Base-by-base conservation (phyloP, 2,329 filamentous ascomycete genomes). In the Monilinia fructicola region DNA sequence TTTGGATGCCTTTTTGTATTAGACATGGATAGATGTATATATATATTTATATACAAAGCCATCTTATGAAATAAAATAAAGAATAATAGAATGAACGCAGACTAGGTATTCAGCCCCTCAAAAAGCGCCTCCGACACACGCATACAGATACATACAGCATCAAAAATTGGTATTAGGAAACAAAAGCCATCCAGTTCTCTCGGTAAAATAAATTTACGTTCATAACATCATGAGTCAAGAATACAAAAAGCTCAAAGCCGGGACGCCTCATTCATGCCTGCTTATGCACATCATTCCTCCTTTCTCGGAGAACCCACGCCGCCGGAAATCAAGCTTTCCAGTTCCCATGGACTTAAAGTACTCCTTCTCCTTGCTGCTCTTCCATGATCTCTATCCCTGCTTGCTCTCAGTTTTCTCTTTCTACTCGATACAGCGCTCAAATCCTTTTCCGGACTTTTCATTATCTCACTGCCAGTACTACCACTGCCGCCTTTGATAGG, bases 281-380 rank as follows among this genome's bases (percentile, higher is more conserved):
- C 18, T 10, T n/a, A 35, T 28, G 46, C 26, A 56, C 31, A 31
- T 38, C 55, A 58, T 54, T 59, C 44, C 35, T 54, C 64, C 52
- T 66, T 62, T 18, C 26, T 53, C 18, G 65, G 60, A n/a, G 65
- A 67, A 26, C 53, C 53, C 40, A 71, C 67, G 50, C 68, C 68
- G 1, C 82, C 82, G 3, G 78, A 71, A 63, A 89, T 88, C 75
- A 91, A 75, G 54, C 83, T 86, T 78, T 90, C 85, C 74, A 93
- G 78, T 77, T 94, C 91, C 81, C 89, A 89, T 3, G 89, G 87
- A 73, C 85, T 92, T 42, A 94, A 79, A 26, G 90, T 93, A 73
- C 89, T 92, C 76, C 91, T 84, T 74, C 90, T 82, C 74, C 90
- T 81, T 68, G 84, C 88, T 3, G 86, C 81, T 80, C 76, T 77